Evolutionary conservation across 345 rosid species (phyloP).

Genomic region (Linum tenue): DNA sequence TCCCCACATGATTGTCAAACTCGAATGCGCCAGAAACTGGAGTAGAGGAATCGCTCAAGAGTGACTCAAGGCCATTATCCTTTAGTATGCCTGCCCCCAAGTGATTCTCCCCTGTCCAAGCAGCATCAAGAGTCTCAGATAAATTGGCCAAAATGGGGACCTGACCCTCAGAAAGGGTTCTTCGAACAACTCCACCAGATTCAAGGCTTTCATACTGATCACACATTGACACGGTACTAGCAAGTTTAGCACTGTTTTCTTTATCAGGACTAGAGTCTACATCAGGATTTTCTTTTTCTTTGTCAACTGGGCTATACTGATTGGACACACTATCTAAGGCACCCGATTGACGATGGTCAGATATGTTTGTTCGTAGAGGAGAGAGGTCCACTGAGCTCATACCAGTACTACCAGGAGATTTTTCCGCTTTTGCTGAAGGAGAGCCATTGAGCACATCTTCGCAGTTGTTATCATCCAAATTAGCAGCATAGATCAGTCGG

Average conservation of each 20-base stretch:
- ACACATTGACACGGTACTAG: constrained; percentile 24
- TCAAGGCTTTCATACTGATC: constrained; percentile 31
- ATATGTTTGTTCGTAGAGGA: too few species aligned
- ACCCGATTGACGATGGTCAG: too few species aligned
- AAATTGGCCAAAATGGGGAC: constrained; percentile 33
- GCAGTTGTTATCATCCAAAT: background rate
- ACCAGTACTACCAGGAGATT: constrained; percentile 27
- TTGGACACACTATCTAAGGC: too few species aligned
- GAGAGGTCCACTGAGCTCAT: constrained; percentile 1
- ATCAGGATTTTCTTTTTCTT: constrained; percentile 26
- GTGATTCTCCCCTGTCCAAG: constrained; percentile 57
- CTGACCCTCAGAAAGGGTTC: constrained; percentile 43
- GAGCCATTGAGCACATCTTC: background rate
- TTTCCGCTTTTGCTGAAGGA: constrained; percentile 24
- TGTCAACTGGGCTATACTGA: constrained; percentile 5
- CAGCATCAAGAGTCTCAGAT: constrained; percentile 30
- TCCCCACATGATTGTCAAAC: too few species aligned
- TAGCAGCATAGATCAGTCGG: constrained; percentile 10
- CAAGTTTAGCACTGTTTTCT: constrained; percentile 26
- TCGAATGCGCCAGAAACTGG: constrained; percentile 17
- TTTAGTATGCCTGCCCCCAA: too few species aligned
- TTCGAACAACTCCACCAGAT: constrained; percentile 34
- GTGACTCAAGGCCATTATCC: constrained; percentile 18
- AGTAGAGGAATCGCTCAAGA: constrained; percentile 21
- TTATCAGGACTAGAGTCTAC: constrained; percentile 22